Evolutionary conservation across 352 stramenopile species (phyloP).

Genomic region (Phytophthora cajani): DNA sequence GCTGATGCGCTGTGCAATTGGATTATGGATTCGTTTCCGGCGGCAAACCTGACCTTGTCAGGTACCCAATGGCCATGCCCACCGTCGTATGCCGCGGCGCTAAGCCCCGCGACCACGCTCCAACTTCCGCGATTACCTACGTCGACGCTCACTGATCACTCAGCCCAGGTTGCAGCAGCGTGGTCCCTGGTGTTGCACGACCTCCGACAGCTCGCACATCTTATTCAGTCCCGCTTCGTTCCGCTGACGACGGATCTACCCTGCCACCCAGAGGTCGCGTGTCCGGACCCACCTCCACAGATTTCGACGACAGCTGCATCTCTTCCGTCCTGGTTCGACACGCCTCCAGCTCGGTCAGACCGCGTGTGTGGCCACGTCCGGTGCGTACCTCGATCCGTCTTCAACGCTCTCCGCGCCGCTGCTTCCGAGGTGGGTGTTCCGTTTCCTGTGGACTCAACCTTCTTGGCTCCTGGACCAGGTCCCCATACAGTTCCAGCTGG

Average conservation of each 20-base stretch:
- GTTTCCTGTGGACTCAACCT: not conserved
- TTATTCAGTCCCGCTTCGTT: not conserved
- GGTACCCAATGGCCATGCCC: not conserved
- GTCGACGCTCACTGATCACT: not conserved
- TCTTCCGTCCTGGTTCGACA: not conserved
- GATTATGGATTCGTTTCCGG: slow-evolving; percentile 18
- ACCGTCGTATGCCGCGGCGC: not conserved
- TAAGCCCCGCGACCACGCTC: not conserved
- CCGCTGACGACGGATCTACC: not conserved
- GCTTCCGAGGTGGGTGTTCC: not conserved
- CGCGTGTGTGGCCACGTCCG: not conserved
- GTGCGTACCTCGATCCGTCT: not conserved
- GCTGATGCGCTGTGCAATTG: slow-evolving; percentile 29
- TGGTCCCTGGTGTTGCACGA: slow-evolving; percentile 13
- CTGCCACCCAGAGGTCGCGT: not conserved
- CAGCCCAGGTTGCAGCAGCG: not conserved
- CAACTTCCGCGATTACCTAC: not conserved
- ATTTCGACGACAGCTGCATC: not conserved
- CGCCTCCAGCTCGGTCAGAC: not conserved
- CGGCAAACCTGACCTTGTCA: not conserved
- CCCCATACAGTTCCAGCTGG: not conserved
- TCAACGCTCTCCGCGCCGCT: not conserved
- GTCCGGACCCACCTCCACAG: not conserved
- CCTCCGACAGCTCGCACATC: not conserved
- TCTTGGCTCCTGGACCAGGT: too few species aligned